Evolutionary conservation across 2,329 filamentous ascomycete genomes (phyloP), one percentile per base, ranked within the genome.

Genomic region (Sporothrix mexicana): DNA sequence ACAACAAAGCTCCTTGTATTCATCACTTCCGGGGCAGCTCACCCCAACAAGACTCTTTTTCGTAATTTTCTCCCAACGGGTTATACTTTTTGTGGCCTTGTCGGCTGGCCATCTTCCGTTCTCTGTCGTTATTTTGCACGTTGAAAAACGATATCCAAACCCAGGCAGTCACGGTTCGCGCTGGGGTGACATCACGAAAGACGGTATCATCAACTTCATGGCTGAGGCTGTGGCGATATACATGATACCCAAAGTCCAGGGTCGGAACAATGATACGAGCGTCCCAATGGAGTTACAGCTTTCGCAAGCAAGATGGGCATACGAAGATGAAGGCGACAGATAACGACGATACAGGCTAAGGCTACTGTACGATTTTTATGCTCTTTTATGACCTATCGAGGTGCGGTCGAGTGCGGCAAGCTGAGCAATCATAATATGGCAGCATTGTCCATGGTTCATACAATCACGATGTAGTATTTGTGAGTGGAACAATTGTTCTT

Each of bases 391-490:
- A 64, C 61, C n/a, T 25, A 45, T 64, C 41, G 20, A 23, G 61
- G 23, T 12, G 7, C 61, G 12, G 15, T 47, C 23, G 61, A 2
- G n/a, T 20, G 5, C 25, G n/a, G 45, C 36, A 47, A 47, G 61
- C 41, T 47, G 61, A 64, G 59, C 17, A 25, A 41, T 47, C 61
- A 66, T 20, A 47, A 66, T 47, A 12, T 62, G 36, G 57, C 57
- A 8, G 41, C 25, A 7, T 61, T 15, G n/a, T 3, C 47, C 41
- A 47, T 43, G 41, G 61, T 43, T 47, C 20, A 12, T 20, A 45
- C 61, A 59, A 45, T 23, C 59, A 12, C 15, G 59, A 6, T 10
- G 36, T 62, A 20, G 23, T 7, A 62, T 62, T 62, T 20, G 49
- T 53, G 17, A 43, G 57, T 41, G 25, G 5, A 43, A 9, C 43